Conservation (phyloP, 2,329 filamentous ascomycete genomes). For the Tetracladium maxilliforme region DNA sequence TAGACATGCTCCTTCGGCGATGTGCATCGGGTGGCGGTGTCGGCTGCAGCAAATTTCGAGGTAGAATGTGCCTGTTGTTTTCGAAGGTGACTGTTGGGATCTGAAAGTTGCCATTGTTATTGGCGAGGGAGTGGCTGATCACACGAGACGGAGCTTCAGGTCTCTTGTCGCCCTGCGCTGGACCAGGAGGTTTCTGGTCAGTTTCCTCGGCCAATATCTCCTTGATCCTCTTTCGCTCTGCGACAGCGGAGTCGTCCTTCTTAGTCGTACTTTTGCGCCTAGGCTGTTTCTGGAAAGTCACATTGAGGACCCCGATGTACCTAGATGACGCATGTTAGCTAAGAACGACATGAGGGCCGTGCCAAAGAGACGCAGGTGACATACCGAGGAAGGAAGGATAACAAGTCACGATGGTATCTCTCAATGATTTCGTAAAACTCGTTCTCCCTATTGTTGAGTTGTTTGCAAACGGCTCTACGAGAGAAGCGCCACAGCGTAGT, state of each 20-base stretch:
- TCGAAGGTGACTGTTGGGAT: slow-evolving; percentile 87
- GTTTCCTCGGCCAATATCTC: slow-evolving; percentile 15
- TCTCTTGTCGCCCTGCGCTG: slow-evolving; percentile 8
- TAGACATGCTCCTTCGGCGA: slow-evolving; percentile 9
- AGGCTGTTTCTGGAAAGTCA: slow-evolving; percentile 77
- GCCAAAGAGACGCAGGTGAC: slow-evolving; percentile 6
- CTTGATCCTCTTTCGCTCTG: slow-evolving; percentile 5
- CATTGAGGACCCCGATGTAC: slow-evolving; percentile 94
- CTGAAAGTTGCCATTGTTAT: too few relatives aligned
- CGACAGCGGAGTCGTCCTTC: slow-evolving; percentile 25
- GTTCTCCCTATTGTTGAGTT: slow-evolving; percentile 95
- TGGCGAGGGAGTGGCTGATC: slow-evolving; percentile 57
- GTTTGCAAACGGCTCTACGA: slow-evolving; percentile 88
- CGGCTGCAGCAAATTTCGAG: slow-evolving; percentile 54
- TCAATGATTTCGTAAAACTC: slow-evolving; percentile 98
- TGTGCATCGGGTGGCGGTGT: slow-evolving; percentile 12
- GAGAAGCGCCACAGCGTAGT: slow-evolving; percentile 96
- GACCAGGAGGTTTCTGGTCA: slow-evolving; percentile 9
- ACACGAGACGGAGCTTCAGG: slow-evolving; percentile 23
- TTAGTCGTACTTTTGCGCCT: slow-evolving; percentile 46
- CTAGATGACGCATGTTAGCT: slow-evolving; percentile 30
- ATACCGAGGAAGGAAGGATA: slow-evolving; percentile 81
- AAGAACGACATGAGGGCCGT: background rate
- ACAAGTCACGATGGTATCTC: slow-evolving; percentile 72
- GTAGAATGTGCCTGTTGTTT: slow-evolving; percentile 88